A percentile compares a stretch with the other conserved stretches of the same genome.
Conservation (phyloP, 345 rosid genomes). For the Salix suchowensis region DNA sequence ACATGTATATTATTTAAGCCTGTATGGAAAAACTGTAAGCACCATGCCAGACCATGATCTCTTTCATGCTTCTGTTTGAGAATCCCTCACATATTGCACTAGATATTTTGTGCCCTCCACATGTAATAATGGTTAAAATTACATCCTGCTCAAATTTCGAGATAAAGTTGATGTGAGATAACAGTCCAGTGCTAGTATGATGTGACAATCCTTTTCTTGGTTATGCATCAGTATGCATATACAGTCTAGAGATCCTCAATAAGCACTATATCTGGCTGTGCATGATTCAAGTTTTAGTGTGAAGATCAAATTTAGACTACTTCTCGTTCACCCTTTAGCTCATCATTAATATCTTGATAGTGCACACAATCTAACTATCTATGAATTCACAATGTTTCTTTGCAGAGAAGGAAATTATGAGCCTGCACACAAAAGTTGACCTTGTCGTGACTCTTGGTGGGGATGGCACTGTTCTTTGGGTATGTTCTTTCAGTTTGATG, state of each 20-base stretch:
- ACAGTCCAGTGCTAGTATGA: not conserved
- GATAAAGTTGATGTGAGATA: not conserved
- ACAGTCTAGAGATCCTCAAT: not conserved
- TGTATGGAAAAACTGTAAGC: not conserved
- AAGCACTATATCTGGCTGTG: not conserved
- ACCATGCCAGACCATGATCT: not conserved
- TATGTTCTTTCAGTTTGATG: constrained; percentile 31
- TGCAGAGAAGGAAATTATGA: constrained; percentile 68
- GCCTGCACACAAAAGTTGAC: constrained; percentile 80
- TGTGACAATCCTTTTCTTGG: not conserved
- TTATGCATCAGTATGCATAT: not conserved
- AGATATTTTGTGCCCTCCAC: not conserved
- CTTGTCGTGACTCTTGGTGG: constrained; percentile 98
- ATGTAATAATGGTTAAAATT: not conserved
- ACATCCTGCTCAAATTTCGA: not conserved
- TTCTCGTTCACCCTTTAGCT: not conserved
- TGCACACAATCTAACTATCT: not conserved
- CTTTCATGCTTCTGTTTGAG: not conserved
- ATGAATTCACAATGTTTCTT: constrained; percentile 12
- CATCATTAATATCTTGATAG: not conserved
- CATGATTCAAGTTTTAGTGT: not conserved
- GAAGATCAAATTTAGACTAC: not conserved
- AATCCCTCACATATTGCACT: not conserved
- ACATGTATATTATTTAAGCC: not conserved
- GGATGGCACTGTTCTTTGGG: constrained; percentile 99